These are phyloP conservation scores for Dacryopinax primogenitus DNA, from an alignment of 768 basidiomycete species.

Conservation along the genomic window DNA sequence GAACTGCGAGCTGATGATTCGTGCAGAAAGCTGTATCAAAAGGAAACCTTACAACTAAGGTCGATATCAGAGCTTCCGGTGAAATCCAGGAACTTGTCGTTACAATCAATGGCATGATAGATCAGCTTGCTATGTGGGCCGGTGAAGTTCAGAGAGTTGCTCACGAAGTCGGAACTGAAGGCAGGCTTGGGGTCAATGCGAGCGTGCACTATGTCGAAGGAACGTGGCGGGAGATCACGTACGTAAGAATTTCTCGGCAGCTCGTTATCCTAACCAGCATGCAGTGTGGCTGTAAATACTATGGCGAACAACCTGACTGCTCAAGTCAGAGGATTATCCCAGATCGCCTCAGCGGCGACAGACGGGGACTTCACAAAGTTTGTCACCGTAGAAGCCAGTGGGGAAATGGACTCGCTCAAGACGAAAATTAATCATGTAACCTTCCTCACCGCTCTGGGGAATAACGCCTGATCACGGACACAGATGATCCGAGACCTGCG, in stretches of 20 bases:
- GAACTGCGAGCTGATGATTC: background rate
- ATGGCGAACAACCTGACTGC: slow-evolving; percentile 97
- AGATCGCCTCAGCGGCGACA: slow-evolving; percentile 96
- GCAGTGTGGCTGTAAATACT: slow-evolving; percentile 85
- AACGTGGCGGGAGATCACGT: slow-evolving; percentile 99
- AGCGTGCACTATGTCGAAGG: slow-evolving; percentile 95
- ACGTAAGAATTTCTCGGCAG: slow-evolving; percentile 25
- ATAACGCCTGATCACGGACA: slow-evolving; percentile 21
- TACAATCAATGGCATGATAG: slow-evolving; percentile 88
- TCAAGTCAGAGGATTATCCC: slow-evolving; percentile 96
- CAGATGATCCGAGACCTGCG: slow-evolving; percentile 96
- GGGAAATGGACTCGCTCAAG: slow-evolving; percentile 99
- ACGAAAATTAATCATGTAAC: slow-evolving; percentile 71
- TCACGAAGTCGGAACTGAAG: slow-evolving; percentile 92
- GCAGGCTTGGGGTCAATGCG: slow-evolving; percentile 95
- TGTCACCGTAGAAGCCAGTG: slow-evolving; percentile 96
- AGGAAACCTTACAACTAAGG: slow-evolving; percentile 88
- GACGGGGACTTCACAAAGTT: slow-evolving; percentile 98
- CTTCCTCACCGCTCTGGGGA: background rate
- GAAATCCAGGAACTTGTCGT: slow-evolving; percentile 94
- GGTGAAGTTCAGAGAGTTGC: slow-evolving; percentile 89
- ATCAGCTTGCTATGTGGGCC: slow-evolving; percentile 54
- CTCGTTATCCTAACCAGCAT: background rate
- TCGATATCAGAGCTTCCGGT: slow-evolving; percentile 81
- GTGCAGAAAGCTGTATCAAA: slow-evolving; percentile 75